Percentiles rank a stretch among this genome's conserved stretches.
Conservation (phyloP, 2,329 filamentous ascomycete genomes). For the Alternaria sp. region DNA sequence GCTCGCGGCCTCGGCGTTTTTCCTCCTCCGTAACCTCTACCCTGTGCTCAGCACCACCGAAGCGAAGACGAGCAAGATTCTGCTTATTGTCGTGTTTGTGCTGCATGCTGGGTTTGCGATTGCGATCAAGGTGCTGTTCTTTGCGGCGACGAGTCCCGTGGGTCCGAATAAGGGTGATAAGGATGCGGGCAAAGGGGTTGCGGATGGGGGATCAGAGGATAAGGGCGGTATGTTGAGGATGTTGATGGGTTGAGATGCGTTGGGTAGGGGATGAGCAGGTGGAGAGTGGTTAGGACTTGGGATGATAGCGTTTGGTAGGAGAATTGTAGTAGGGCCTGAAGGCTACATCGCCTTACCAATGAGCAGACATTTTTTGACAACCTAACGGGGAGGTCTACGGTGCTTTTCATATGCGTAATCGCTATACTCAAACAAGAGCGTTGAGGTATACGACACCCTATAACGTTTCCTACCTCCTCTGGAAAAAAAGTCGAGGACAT, state of each 20-base stretch:
- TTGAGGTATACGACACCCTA: not conserved
- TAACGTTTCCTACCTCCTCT: not conserved
- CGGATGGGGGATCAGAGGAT: not conserved
- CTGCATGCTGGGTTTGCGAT: conserved; percentile 90
- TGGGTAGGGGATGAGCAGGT: too few relatives aligned
- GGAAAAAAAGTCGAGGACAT: too few relatives aligned
- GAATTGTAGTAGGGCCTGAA: not conserved
- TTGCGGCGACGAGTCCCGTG: conserved; percentile 65
- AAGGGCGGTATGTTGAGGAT: conserved; percentile 19
- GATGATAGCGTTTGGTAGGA: not conserved
- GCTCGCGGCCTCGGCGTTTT: conserved; percentile 47
- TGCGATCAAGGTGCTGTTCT: conserved; percentile 96
- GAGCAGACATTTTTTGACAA: not conserved
- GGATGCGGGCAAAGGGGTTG: conserved; percentile 15
- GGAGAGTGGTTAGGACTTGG: not conserved
- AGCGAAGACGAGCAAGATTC: conserved; percentile 84
- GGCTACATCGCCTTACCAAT: not conserved
- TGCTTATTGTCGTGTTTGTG: conserved; percentile 81
- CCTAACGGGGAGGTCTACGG: not conserved
- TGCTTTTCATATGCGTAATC: too few relatives aligned
- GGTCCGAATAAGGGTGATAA: conserved; percentile 34
- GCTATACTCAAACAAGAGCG: not conserved
- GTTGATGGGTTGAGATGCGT: conserved; percentile 3
- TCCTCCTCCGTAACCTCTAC: conserved; percentile 52
- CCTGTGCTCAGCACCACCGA: conserved; percentile 93